phyloP scores from a whole-genome alignment of 2,329 filamentous ascomycete genomes.

The Graphilbum sp. region DNA sequence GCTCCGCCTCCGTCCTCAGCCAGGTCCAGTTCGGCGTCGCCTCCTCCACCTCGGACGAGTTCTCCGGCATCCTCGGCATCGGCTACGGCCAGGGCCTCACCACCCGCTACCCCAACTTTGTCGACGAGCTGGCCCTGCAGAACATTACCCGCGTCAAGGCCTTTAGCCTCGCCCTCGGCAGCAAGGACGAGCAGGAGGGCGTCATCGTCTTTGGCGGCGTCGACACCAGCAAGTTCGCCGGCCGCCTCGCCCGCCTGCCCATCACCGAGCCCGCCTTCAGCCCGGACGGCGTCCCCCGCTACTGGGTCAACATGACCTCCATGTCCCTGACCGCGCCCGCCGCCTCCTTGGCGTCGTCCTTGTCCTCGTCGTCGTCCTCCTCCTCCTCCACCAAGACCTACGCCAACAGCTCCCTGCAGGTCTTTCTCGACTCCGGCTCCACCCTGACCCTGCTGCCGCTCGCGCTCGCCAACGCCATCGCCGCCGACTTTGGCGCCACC shows the following conservation, averaged over 20 bases:
- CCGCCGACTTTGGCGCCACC: constrained; percentile 28
- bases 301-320: constrained; percentile 33
- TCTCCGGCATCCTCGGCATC: constrained; percentile 53
- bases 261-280: constrained; percentile 38
- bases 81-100: constrained; percentile 42
- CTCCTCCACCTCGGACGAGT: constrained; percentile 28
- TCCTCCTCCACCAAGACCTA: constrained; percentile 16
- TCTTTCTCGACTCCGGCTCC: constrained; percentile 56
- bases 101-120: constrained; percentile 31
- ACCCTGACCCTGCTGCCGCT: constrained; percentile 52
- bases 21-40: constrained; percentile 51
- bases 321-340: constrained; percentile 24
- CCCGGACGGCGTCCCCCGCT: constrained; percentile 35
- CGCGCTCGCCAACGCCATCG: constrained; percentile 31
- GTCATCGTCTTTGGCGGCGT: constrained; percentile 52
- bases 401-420: constrained; percentile 26
- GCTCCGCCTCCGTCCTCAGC: constrained; percentile 23
- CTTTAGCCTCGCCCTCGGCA: constrained; percentile 50
- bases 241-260: constrained; percentile 41
- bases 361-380: constrained; percentile 1
- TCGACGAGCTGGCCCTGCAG: constrained; percentile 32
- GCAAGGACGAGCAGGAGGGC: constrained; percentile 41
- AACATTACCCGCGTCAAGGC: constrained; percentile 42
- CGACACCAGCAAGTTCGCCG: constrained; percentile 47
- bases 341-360: constrained; percentile 1